Conservation (phyloP, 139 green algal genomes). For the Monoraphidium neglectum region DNA sequence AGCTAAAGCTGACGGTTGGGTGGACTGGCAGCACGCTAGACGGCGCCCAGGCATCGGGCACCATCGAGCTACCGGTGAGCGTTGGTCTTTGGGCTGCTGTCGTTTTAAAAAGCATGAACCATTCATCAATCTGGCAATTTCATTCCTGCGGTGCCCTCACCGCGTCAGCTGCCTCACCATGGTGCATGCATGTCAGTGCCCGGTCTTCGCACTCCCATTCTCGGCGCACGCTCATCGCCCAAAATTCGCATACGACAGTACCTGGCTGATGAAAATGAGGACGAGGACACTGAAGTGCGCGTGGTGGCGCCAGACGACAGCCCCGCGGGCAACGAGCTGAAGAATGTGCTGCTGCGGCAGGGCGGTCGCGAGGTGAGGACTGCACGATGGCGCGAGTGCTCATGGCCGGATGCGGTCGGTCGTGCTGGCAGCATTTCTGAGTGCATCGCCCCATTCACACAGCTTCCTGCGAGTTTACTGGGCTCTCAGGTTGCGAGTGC, state of each 20-base stretch:
- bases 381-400: constrained; percentile 10
- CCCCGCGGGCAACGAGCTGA: not conserved
- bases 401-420: too few species aligned
- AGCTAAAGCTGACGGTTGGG: constrained; percentile 72
- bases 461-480: too few species aligned
- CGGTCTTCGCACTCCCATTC: not conserved
- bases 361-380: not conserved
- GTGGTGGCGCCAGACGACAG: constrained; percentile 19
- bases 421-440: too few species aligned
- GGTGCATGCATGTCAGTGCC: not conserved
- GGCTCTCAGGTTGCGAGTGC: too few species aligned
- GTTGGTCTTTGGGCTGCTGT: not conserved
- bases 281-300: constrained; percentile 86
- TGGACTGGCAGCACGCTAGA: constrained; percentile 62
- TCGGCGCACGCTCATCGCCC: not conserved
- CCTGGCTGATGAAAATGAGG: constrained; percentile 83
- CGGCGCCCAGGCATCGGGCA: constrained; percentile 34
- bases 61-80: constrained; percentile 26
- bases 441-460: too few species aligned
- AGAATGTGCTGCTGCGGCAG: not conserved
- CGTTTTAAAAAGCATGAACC: not conserved
- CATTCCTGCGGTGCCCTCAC: not conserved
- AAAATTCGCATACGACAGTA: constrained; percentile 60
- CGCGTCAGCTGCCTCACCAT: not conserved
- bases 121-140: not conserved